Base-by-base conservation (phyloP, 768 basidiomycete species). In the Suillus discolor region DNA sequence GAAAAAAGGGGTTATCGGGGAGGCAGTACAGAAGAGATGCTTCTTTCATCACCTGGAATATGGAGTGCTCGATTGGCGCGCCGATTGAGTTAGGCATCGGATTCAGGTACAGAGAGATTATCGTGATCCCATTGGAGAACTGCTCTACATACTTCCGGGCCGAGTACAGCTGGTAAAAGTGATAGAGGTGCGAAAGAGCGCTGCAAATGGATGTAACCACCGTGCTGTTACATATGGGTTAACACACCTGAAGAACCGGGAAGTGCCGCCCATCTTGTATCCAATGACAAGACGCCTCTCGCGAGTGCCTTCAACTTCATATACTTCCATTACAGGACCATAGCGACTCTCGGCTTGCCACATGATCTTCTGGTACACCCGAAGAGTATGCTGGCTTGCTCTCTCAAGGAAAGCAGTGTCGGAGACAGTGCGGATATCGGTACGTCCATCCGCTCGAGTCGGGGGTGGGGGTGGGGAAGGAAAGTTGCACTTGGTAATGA, bases 81-180 rank as follows among this genome's bases (percentile, higher is more conserved):
- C 88, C 91, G 66, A 83, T 84, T 38, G 87, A 82, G 70, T 87
- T 82, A 36, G 96, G 95, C 34, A 94, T 84, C 2, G 95, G 96
- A 74, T 95, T 95, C 69, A 99, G 90, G 82, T 99, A 98, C 59
- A 98, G 82, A 34, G 91, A 96, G 78, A 98, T 91, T 73, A 98
- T 95, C 61, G 96, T 97, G 69, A 99, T 82, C 20, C 97, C 97
- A 71, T 99, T 99, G 66, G 91, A 86, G 82, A 99, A 99, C 84
- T 99, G 96, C 79, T 99, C 97, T 68, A 97, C 96, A 78, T 99
- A 99, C 84, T 99, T 99, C 65, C 97, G 85, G n/a, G 93, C 88
- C 13, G 94, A 96, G 78, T 95, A 99, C 44, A 99, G 87, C 54
- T 91, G 90, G 80, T 99, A 99, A 80, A 93, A 99, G 78, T 99